Conservation (phyloP, 129 eudicot genomes). For the Erigeron canadensis region DNA sequence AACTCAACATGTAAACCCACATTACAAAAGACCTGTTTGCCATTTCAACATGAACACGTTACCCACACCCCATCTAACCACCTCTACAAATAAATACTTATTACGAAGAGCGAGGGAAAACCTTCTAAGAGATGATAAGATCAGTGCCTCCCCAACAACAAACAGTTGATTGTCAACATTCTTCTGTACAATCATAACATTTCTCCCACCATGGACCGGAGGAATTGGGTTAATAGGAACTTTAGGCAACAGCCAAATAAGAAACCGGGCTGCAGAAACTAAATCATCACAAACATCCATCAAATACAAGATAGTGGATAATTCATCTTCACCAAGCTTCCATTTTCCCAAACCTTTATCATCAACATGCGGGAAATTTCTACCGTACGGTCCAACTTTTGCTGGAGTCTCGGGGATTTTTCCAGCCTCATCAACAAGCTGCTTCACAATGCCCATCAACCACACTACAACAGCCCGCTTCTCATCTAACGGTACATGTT, state of each 20-base stretch:
- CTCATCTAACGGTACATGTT: slow-evolving; percentile 62
- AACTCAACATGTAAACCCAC: not conserved
- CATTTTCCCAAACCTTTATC: slow-evolving; percentile 53
- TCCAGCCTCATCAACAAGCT: slow-evolving; percentile 78
- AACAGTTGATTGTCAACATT: slow-evolving; percentile 60
- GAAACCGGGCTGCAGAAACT: slow-evolving; percentile 67
- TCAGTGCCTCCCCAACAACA: slow-evolving; percentile 70
- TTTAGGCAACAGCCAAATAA: slow-evolving; percentile 85
- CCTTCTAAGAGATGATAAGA: slow-evolving; percentile 84
- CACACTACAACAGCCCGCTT: slow-evolving; percentile 66
- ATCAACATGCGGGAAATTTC: slow-evolving; percentile 54
- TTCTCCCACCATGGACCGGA: slow-evolving; percentile 63
- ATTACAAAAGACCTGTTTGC: not conserved
- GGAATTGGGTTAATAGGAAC: slow-evolving; percentile 47
- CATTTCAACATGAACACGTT: not conserved
- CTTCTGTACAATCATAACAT: slow-evolving; percentile 54
- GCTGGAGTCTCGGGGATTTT: slow-evolving; percentile 41
- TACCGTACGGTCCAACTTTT: slow-evolving; percentile 54
- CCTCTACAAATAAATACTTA: slow-evolving; percentile 5
- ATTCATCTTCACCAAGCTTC: slow-evolving; percentile 95
- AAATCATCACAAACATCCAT: slow-evolving; percentile 75
- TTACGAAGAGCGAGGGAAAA: slow-evolving; percentile 25
- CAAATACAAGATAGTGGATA: slow-evolving; percentile 64
- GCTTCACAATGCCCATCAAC: slow-evolving; percentile 61
- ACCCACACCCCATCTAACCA: slow-evolving; percentile 4